Conservation (phyloP, 306 rosid species). For the Castanopsis chinensis region DNA sequence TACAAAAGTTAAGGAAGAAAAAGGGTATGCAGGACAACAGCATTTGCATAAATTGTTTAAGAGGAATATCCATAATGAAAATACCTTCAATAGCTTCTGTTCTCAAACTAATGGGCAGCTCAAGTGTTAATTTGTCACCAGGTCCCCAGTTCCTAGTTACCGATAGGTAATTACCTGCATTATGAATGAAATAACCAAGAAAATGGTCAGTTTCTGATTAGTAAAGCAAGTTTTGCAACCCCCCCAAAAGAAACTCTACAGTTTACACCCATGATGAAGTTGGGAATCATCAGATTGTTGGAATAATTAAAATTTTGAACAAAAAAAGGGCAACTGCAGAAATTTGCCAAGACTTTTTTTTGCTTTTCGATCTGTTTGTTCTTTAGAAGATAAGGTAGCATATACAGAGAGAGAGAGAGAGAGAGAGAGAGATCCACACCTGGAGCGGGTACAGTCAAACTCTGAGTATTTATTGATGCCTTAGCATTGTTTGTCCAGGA, state of each 20-base stretch:
- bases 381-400: background rate
- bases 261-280: background rate
- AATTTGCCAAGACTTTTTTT: background rate
- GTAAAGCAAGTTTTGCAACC: no score
- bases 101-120: slow-evolving; percentile 62
- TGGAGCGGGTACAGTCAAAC: slow-evolving; percentile 45
- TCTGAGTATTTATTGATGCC: slow-evolving; percentile 42
- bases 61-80: background rate
- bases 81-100: slow-evolving; percentile 74
- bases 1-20: no score
- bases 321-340: no score
- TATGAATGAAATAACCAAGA: background rate
- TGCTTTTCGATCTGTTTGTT: background rate
- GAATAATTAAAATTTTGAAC: background rate
- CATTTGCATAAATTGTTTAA: background rate
- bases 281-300: background rate
- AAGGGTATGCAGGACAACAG: background rate
- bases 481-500: slow-evolving; percentile 68
- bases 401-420: background rate
- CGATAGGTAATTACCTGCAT: slow-evolving; percentile 60
- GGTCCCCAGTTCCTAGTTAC: slow-evolving; percentile 53
- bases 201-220: slow-evolving; percentile 7
- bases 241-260: background rate
- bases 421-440: slow-evolving; percentile 33
- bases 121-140: slow-evolving; percentile 59